phyloP scores from a whole-genome alignment of 306 rosid species.

The Clitoria ternatea region DNA sequence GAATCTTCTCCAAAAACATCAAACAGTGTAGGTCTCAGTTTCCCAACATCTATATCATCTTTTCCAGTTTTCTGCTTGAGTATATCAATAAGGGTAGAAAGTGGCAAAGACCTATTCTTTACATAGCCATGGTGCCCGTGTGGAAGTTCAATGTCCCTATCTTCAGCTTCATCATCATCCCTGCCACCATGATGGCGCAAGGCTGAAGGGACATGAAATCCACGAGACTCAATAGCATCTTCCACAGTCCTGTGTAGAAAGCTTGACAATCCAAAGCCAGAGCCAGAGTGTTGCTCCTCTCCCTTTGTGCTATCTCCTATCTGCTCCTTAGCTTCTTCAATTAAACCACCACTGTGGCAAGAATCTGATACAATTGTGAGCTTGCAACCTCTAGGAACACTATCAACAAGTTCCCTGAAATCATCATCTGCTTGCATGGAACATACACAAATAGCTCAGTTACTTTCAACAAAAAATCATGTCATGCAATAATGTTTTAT shows the following conservation, averaged over 20 bases:
- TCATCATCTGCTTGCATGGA: slow-evolving; percentile 65
- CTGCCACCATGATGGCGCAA: slow-evolving; percentile 26
- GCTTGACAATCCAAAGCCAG: slow-evolving; percentile 52
- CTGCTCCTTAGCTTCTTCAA: slow-evolving; percentile 72
- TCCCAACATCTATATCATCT: slow-evolving; percentile 82
- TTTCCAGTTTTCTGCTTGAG: slow-evolving; percentile 93
- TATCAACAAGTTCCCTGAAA: slow-evolving; percentile 72
- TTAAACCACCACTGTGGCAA: slow-evolving; percentile 88
- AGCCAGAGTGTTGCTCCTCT: slow-evolving; percentile 23
- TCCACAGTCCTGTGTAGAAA: slow-evolving; percentile 53
- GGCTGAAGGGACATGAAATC: slow-evolving; percentile 60
- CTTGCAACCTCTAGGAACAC: slow-evolving; percentile 54
- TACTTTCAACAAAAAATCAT: background rate
- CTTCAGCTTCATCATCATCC: slow-evolving; percentile 33
- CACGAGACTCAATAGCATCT: slow-evolving; percentile 64
- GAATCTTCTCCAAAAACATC: slow-evolving; percentile 93
- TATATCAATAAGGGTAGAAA: slow-evolving; percentile 76
- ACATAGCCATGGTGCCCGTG: slow-evolving; percentile 44
- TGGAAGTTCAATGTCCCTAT: slow-evolving; percentile 45
- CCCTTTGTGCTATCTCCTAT: slow-evolving; percentile 78
- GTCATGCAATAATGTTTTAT: background rate
- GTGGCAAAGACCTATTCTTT: slow-evolving; percentile 65
- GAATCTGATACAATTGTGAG: slow-evolving; percentile 92
- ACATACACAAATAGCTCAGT: background rate
- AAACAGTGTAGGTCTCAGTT: slow-evolving; percentile 84